A percentile compares a stretch with the other conserved stretches of the same genome.
Conservation (phyloP, 2,329 filamentous ascomycete species). For the Aspergillus cejpii region DNA sequence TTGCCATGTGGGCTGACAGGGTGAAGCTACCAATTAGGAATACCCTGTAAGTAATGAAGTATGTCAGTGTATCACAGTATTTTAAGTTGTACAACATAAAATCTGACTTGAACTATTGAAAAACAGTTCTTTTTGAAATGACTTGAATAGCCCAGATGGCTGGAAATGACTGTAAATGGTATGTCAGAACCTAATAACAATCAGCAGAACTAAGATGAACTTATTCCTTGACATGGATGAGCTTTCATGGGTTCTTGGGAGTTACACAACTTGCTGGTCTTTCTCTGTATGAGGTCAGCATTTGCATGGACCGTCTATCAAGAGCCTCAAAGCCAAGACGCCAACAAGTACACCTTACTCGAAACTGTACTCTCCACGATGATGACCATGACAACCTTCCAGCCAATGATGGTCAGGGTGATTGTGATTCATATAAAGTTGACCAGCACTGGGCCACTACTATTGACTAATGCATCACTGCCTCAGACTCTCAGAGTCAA, state of each 20-base stretch:
- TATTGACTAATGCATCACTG: background rate
- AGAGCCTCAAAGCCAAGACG: background rate
- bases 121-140: too few relatives aligned
- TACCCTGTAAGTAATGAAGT: background rate
- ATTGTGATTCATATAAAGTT: background rate
- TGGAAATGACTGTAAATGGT: background rate
- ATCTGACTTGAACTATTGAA: too few relatives aligned
- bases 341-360: background rate
- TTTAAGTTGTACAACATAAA: too few relatives aligned
- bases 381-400: background rate
- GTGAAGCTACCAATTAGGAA: background rate
- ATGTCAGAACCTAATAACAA: background rate
- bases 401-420: background rate
- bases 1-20: conserved; percentile 2
- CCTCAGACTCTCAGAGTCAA: background rate
- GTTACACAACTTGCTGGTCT: too few relatives aligned
- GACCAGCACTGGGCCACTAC: background rate
- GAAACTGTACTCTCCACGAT: background rate
- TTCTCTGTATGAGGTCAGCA: too few relatives aligned
- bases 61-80: too few relatives aligned
- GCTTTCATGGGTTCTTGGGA: too few relatives aligned
- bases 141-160: too few relatives aligned
- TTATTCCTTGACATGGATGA: too few relatives aligned
- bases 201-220: too few relatives aligned
- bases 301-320: too few relatives aligned